Evolutionary conservation across 2,329 filamentous ascomycete genomes (phyloP), one percentile per base, ranked within the genome.

Genomic region (Aulographum hederae): DNA sequence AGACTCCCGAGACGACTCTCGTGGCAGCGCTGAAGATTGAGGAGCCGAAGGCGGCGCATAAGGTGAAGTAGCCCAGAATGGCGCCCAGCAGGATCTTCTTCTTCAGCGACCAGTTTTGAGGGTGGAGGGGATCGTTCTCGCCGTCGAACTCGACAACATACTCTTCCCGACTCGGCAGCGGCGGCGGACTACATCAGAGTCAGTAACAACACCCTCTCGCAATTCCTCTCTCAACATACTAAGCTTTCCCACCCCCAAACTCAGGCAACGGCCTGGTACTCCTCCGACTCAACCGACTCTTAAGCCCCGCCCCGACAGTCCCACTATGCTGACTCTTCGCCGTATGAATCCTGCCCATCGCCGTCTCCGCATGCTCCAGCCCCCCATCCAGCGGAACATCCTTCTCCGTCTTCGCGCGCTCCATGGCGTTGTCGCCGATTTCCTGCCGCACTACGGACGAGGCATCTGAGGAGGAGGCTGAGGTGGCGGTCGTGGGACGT

Each of bases 71-170:
- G 12, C 73, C 78, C 26, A 85, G 58, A 43, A 82, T 73, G 26
- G 63, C 62, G 14, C 72, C 69, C 0, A 74, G 79, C 4, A 67
- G 43, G 25, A 82, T 31, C 71, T 92, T 93, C 60, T 79, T 85
- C 47, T 58, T 68, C 33, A 78, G 46, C 0, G 78, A 65, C 84
- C 84, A 93, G 50, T 93, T 93, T 56, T 86, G 78, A 1, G 81
- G 77, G 52, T 92, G 82, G 37, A 85, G 47, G 2, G 82, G 82
- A 45, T 93, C 84, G 39, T 84, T 65, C 1, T 72, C 75, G 0
- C 82, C 84, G 42, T 85, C 76, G 46, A 92, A 93, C 26, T 67
- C 78, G 27, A 85, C 78, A 0, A 84, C 77, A 46, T 85, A 86
- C 39, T 79, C 71, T 43, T 85, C 78, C 42, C 66, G 63, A 11